Evolutionary conservation across 176 grass and related monocot genomes (phyloP), one percentile per base, ranked within the genome.

Genomic region (Pontederia paniculata): DNA sequence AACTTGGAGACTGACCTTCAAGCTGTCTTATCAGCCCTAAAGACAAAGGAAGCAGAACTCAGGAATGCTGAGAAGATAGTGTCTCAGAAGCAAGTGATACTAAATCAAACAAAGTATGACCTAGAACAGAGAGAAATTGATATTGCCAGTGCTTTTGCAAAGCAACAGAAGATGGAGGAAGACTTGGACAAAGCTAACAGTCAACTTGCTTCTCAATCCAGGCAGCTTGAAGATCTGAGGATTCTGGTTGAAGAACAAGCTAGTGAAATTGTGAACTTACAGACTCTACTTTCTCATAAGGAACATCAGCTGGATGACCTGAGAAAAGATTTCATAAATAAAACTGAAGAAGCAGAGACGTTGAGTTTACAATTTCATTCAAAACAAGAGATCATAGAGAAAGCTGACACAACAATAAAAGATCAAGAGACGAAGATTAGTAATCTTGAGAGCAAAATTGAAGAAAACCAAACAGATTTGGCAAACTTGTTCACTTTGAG

Each of bases 221-320:
- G 60, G 17, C 89, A 88, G 69, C 88, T 94, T 48, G 73, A 79
- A 66, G 71, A 84, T 57, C 50, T 94, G 51, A 83, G 84, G 58
- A 52, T 70, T 74, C 23, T 88, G 8, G 62, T 94, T 8, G 67
- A 70, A 48, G 74, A 72, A 57, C 84, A 88, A 75, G 80, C 79
- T 9, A 73, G 60, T 23, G 76, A 81, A 55, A 64, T 94, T 63
- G 50, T 58, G 20, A 66, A 47, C 51, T 88, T 74, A 63, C 77
- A 81, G 67, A 60, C 56, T 44, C 75, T 57, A 9, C 77, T 84
- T 77, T 66, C 65, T 53, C 65, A 94, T 41, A 84, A 88, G 62
- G 65, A 66, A 44, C 58, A 42, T 82, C 77, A 88, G 74, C 43
- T 94, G 69, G 77, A 88, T 54, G 78, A 82, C 28, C 78, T 88